Evolutionary conservation across 139 green algal genomes (phyloP), one percentile per base, ranked within the genome.

Genomic region (Chlorella sp.): DNA sequence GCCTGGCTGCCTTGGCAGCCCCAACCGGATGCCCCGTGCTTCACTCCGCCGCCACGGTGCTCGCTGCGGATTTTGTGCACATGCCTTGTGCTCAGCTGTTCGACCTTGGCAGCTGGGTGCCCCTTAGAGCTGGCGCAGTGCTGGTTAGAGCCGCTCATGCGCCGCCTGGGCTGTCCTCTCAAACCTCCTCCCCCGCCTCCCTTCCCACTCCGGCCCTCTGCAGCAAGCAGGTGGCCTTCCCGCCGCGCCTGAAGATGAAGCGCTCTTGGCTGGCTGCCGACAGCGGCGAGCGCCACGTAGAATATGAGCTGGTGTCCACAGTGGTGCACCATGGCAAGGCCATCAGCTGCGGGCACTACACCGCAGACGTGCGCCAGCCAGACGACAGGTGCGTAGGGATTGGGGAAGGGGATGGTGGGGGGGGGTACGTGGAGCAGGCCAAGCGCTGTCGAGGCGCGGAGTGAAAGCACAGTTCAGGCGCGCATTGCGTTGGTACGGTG

Each of bases 311-410:
- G 57, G 83, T 97, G 16, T 93, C 95, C 3, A 96, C 92, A 0
- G 94, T 98, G 22, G 95, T 68, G 22, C 96, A 98, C 87, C 96
- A 97, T 71, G 96, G 96, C 85, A 86, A 91, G 48, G 92, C 88
- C 37, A 91, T 93, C 11, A 34, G 68, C 26, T 42, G 37, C 22
- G 94, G 96, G n/a, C 96, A 98, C 87, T 98, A 98, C 94, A 98
- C 95, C 0, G 92, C 96, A 2, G 94, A 98, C 76, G 96, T 96
- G 77, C 91, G 91, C 40, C 96, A 98, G 93, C 88, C 89, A 1
- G 91, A 94, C 76, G 93, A 91, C 84, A 80, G 77, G 84, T 88
- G 68, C 21, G 84, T 60, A 32, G 80, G 19, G 32, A 3, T 16
- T 16, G n/a, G 1, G 32, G 57, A n/a, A 48, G n/a, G 19, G 24